A percentile compares a stretch with the other conserved stretches of the same genome.
Evolutionary conservation across 163 green algal genomes (phyloP).

Genomic region (Scenedesmus sp.): DNA sequence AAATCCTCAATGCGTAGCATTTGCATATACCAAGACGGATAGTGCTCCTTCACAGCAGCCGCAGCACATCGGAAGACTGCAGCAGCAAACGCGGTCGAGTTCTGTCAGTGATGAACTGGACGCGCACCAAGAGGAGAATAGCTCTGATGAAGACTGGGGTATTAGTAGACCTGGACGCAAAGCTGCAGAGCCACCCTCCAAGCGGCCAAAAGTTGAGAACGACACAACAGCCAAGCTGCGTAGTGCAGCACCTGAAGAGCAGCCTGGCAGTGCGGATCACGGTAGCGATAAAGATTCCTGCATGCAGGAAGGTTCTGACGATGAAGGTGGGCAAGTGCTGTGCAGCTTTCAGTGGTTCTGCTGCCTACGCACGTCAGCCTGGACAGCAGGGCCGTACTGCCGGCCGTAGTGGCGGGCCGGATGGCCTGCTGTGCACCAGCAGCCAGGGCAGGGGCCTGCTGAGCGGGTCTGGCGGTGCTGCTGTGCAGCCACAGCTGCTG

Average conservation of each 20-base stretch:
- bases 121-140: neutral
- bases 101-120: neutral
- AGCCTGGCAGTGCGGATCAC: neutral
- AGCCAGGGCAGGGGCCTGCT: neutral
- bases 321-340: slow-evolving; percentile 27
- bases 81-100: neutral
- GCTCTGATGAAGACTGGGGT: neutral
- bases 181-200: neutral
- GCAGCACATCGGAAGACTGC: neutral
- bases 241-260: neutral
- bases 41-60: neutral
- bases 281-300: slow-evolving; percentile 26
- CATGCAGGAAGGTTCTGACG: slow-evolving; percentile 14
- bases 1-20: too few species aligned
- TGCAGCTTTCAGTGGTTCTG: neutral
- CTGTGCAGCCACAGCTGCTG: slow-evolving; percentile 5
- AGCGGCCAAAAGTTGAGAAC: neutral
- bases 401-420: slow-evolving; percentile 2
- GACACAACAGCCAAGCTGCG: slow-evolving; percentile 14
- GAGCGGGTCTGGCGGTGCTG: neutral
- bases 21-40: neutral
- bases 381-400: neutral
- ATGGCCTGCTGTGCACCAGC: neutral
- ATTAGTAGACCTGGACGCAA: neutral
- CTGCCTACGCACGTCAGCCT: slow-evolving; percentile 2